phyloP scores from a whole-genome alignment of 1,284 basidiomycete species.

The Ustilago hordei region DNA sequence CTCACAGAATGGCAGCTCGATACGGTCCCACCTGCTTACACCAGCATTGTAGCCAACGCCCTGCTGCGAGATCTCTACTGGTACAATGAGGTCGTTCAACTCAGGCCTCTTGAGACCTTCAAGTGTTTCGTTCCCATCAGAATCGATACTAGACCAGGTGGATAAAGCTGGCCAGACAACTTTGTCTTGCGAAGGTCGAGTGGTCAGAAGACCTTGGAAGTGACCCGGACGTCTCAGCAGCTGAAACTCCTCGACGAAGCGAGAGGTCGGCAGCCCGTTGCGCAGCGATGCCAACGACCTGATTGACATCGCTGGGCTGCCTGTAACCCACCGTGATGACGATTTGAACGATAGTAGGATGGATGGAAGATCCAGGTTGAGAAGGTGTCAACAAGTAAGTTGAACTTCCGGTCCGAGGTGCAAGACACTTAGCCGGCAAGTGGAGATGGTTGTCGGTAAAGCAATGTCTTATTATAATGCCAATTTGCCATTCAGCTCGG shows the following conservation, averaged over 20 bases:
- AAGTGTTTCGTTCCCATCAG: conserved; percentile 39
- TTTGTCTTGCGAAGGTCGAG: conserved; percentile 16
- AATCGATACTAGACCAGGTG: conserved; percentile 26
- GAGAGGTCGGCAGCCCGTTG: conserved; percentile 25
- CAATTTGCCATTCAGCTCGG: background rate
- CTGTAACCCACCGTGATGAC: background rate
- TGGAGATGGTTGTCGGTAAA: background rate
- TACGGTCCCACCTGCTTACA: conserved; percentile 41
- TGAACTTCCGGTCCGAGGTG: background rate
- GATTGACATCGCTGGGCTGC: conserved; percentile 25
- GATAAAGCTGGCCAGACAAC: conserved; percentile 48
- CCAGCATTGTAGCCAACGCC: conserved; percentile 47
- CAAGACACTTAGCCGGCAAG: background rate
- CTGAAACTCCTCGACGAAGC: conserved; percentile 35
- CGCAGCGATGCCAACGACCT: conserved; percentile 18
- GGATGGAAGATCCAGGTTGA: background rate
- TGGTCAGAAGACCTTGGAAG: conserved; percentile 28
- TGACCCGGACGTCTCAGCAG: conserved; percentile 28
- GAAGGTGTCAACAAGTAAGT: background rate
- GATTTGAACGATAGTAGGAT: conserved; percentile 1
- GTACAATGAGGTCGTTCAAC: conserved; percentile 29
- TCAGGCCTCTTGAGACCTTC: conserved; percentile 36
- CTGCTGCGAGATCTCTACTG: conserved; percentile 48
- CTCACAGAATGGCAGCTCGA: conserved; percentile 50
- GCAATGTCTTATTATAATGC: background rate